Conservation (phyloP, 345 rosid genomes). For the Camelina sativa region DNA sequence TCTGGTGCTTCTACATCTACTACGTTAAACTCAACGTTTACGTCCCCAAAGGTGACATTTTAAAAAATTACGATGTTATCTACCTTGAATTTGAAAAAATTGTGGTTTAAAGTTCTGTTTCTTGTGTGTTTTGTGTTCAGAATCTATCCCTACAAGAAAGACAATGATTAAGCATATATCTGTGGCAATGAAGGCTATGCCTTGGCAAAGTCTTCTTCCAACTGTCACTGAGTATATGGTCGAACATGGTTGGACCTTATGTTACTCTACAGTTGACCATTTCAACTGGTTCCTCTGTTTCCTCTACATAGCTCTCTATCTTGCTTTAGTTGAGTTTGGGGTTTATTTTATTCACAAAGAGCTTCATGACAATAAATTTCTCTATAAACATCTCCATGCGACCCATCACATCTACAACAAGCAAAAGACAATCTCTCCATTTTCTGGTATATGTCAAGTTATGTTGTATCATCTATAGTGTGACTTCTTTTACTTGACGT, state of each 20-base stretch:
- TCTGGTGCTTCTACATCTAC: slow-evolving; percentile 87
- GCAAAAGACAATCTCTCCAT: slow-evolving; percentile 90
- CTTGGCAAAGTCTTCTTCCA: slow-evolving; percentile 78
- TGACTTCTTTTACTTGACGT: not conserved
- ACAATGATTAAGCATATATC: slow-evolving; percentile 81
- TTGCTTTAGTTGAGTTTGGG: slow-evolving; percentile 77
- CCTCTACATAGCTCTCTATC: slow-evolving; percentile 55
- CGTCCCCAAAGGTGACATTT: slow-evolving; percentile 42
- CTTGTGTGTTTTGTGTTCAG: slow-evolving; percentile 43
- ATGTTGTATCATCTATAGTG: not conserved
- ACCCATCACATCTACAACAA: slow-evolving; percentile 91
- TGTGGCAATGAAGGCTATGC: slow-evolving; percentile 90
- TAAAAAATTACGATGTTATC: too few relatives aligned
- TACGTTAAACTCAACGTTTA: slow-evolving; percentile 67
- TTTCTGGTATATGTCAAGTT: slow-evolving; percentile 68
- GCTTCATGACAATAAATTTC: slow-evolving; percentile 83
- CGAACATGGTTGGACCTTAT: slow-evolving; percentile 85
- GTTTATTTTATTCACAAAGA: slow-evolving; percentile 87
- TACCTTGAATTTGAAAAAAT: not conserved
- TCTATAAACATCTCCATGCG: slow-evolving; percentile 81
- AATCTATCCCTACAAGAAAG: slow-evolving; percentile 72
- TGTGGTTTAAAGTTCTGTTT: not conserved
- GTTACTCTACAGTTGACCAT: slow-evolving; percentile 58
- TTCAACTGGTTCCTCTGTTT: slow-evolving; percentile 63
- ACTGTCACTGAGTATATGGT: slow-evolving; percentile 74